phyloP scores from a whole-genome alignment of 345 rosid genomes.

The Melaleuca quinquenervia region DNA sequence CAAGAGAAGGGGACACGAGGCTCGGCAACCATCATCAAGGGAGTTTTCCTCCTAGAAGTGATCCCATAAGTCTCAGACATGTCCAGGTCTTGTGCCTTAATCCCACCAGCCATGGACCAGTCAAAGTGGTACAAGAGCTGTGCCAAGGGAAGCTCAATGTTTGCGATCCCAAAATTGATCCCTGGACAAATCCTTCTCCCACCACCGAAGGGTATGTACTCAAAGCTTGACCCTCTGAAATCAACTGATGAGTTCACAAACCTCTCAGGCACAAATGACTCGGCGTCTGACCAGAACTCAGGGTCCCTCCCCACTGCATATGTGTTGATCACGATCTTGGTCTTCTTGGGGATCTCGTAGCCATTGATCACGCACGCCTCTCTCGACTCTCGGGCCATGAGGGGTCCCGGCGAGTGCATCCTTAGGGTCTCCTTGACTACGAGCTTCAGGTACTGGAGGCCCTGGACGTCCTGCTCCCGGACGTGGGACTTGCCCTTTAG shows the following conservation, averaged over 20 bases:
- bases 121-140: conserved; percentile 8
- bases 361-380: neutral
- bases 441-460: neutral
- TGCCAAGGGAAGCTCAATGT: conserved; percentile 6
- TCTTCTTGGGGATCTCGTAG: conserved; percentile 3
- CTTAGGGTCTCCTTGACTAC: conserved; percentile 5
- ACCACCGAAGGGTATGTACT: conserved; percentile 6
- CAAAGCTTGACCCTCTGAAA: neutral
- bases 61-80: conserved; percentile 2
- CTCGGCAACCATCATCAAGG: neutral
- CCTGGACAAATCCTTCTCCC: conserved; percentile 12
- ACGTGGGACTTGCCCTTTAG: neutral
- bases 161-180: neutral
- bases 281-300: neutral
- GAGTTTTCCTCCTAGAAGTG: neutral
- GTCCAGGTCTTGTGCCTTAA: neutral
- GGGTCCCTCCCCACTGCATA: conserved; percentile 12
- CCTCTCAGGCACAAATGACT: conserved; percentile 1
- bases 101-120: conserved; percentile 4
- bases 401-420: neutral
- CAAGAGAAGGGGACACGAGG: neutral
- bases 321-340: conserved; percentile 1
- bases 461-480: neutral
- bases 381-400: neutral
- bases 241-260: neutral